Evolutionary conservation across 2,329 filamentous ascomycete genomes (phyloP).

Genomic region (Cytospora paraplurivora): DNA sequence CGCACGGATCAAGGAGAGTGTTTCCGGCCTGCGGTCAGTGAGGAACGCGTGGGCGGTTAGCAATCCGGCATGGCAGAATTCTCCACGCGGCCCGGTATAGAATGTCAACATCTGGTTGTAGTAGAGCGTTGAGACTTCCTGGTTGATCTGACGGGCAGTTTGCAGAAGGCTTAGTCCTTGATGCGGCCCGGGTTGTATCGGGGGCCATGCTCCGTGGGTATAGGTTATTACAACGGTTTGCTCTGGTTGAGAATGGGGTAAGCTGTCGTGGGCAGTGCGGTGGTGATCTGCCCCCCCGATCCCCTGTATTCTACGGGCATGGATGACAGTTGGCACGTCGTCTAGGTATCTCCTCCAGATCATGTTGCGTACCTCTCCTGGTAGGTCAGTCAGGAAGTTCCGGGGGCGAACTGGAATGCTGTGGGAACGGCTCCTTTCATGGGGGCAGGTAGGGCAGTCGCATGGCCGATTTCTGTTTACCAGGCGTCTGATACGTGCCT

Average conservation of each 20-base stretch:
- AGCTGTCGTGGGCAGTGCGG: too few species aligned
- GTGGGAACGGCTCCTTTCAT: neutral
- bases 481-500: neutral
- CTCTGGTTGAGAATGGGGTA: too few species aligned
- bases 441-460: neutral
- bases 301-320: neutral
- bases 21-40: too few species aligned
- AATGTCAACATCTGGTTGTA: neutral
- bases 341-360: neutral
- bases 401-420: neutral
- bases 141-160: neutral
- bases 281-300: too few species aligned
- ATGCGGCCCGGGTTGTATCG: too few species aligned
- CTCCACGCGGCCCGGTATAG: neutral
- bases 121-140: neutral
- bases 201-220: too few species aligned
- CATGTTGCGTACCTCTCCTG: neutral
- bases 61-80: neutral
- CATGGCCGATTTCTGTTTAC: neutral
- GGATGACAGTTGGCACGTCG: neutral
- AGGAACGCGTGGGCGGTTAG: too few species aligned
- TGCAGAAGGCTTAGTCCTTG: neutral
- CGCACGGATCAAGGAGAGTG: too few species aligned
- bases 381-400: neutral
- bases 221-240: too few species aligned